These are phyloP conservation scores for Heterobasidion annosum DNA, from an alignment of 1,284 basidiomycete species.

Conservation along the genomic window DNA sequence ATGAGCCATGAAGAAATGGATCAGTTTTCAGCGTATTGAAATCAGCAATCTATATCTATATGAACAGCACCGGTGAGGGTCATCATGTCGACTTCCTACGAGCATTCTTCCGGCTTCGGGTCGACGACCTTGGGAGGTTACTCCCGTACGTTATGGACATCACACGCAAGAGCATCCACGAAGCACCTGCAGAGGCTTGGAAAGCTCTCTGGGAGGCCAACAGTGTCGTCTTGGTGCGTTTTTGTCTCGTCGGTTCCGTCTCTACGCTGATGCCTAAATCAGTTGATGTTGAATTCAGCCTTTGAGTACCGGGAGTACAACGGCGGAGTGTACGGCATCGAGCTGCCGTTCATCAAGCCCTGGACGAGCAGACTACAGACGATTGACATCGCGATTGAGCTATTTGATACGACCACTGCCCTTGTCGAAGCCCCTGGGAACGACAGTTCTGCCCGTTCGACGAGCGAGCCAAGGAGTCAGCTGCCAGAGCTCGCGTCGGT, in stretches of 20 bases:
- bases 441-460: conserved; percentile 16
- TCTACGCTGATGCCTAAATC: not conserved
- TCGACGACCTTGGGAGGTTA: conserved; percentile 50
- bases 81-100: conserved; percentile 74
- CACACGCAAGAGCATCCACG: conserved; percentile 29
- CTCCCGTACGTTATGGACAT: conserved; percentile 45
- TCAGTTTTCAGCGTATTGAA: conserved; percentile 44
- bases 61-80: conserved; percentile 45
- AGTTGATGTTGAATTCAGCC: conserved; percentile 71
- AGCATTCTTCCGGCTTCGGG: conserved; percentile 75
- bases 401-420: conserved; percentile 66
- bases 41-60: conserved; percentile 57
- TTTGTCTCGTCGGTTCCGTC: not conserved
- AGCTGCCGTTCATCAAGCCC: conserved; percentile 61
- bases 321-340: conserved; percentile 68
- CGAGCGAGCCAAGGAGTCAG: conserved; percentile 40
- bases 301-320: conserved; percentile 69
- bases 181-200: conserved; percentile 29
- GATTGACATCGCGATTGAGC: conserved; percentile 62
- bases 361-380: conserved; percentile 76
- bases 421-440: conserved; percentile 25
- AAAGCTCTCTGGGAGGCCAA: conserved; percentile 63
- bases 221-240: conserved; percentile 55
- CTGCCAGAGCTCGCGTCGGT: conserved; percentile 65
- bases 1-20: too few species aligned